Conservation (phyloP, 257 asterid species). For the Oldenlandia corymbosa region DNA sequence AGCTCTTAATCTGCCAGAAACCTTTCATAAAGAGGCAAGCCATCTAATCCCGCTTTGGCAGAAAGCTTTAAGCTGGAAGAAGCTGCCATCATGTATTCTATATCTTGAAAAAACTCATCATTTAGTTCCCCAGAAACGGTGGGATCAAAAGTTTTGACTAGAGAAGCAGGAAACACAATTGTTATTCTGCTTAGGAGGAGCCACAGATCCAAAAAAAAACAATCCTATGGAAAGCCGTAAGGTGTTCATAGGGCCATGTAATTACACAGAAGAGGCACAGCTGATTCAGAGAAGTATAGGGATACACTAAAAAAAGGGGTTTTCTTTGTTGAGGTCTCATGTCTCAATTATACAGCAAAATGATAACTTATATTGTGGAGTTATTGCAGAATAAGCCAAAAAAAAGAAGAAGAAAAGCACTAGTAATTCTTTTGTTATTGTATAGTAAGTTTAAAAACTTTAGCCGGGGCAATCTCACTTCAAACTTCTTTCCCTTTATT, state of each 20-base stretch:
- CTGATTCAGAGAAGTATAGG: constrained; percentile 33
- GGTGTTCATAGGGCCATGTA: constrained; percentile 58
- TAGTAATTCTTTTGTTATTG: constrained; percentile 8
- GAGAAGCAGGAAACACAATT: constrained; percentile 22
- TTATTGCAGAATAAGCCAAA: constrained; percentile 32
- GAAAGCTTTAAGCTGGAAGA: constrained; percentile 27
- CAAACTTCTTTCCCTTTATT: not conserved
- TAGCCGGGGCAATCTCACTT: constrained; percentile 6
- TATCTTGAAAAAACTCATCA: constrained; percentile 22
- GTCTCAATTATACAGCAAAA: constrained; percentile 27
- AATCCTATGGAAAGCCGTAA: constrained; percentile 70
- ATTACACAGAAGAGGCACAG: constrained; percentile 31
- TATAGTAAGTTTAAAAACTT: constrained; percentile 18
- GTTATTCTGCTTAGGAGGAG: constrained; percentile 16
- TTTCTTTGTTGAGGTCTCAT: constrained; percentile 32
- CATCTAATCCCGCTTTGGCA: constrained; percentile 30
- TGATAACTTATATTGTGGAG: constrained; percentile 35
- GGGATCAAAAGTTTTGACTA: constrained; percentile 41
- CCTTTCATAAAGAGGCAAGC: constrained; percentile 72
- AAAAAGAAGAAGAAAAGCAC: too few species aligned
- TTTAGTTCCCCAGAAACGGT: constrained; percentile 29
- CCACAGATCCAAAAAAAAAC: constrained; percentile 15
- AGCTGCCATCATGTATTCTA: constrained; percentile 31
- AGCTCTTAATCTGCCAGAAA: constrained; percentile 93
- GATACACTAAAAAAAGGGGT: constrained; percentile 17